Percentiles rank a stretch among this genome's conserved stretches.
Conservation (phyloP, 805 yeast genomes). For the Lachancea sp. region DNA sequence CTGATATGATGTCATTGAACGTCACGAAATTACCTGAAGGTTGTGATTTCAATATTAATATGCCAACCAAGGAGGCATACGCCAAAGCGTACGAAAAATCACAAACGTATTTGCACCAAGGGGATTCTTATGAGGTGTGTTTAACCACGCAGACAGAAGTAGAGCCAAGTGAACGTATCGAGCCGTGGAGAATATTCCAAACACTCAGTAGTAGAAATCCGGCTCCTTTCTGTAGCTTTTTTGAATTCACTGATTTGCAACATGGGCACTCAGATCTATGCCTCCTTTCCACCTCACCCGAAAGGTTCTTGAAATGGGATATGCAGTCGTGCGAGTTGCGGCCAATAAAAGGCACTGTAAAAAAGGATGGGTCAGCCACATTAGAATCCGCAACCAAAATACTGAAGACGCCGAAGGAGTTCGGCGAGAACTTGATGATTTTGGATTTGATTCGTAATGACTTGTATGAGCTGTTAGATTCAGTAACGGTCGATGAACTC, state of each 20-base stretch:
- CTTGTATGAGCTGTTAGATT: conserved; percentile 55
- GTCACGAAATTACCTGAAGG: conserved; percentile 33
- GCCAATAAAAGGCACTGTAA: conserved; percentile 95
- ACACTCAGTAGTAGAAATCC: conserved; percentile 70
- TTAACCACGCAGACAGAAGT: conserved; percentile 70
- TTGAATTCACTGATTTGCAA: conserved; percentile 45
- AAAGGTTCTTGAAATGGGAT: conserved; percentile 81
- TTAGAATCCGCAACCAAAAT: conserved; percentile 54
- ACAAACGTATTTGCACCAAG: conserved; percentile 60
- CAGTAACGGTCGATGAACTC: conserved; percentile 66
- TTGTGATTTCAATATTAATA: conserved; percentile 29
- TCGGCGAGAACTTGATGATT: conserved; percentile 95
- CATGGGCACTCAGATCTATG: conserved; percentile 38
- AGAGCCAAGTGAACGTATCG: conserved; percentile 40
- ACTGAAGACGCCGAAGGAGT: conserved; percentile 79
- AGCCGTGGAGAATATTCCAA: conserved; percentile 78
- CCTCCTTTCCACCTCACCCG: conserved; percentile 88
- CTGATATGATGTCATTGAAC: not conserved
- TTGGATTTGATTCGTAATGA: conserved; percentile 94
- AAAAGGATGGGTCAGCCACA: conserved; percentile 50
- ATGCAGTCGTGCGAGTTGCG: conserved; percentile 62
- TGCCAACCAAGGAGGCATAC: conserved; percentile 53
- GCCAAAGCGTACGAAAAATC: conserved; percentile 50
- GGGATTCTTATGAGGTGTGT: conserved; percentile 93
- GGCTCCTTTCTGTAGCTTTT: conserved; percentile 82